These are phyloP conservation scores for Wickerhamiella pararugosa DNA, from an alignment of 1,139 yeast species.

Conservation along the genomic window DNA sequence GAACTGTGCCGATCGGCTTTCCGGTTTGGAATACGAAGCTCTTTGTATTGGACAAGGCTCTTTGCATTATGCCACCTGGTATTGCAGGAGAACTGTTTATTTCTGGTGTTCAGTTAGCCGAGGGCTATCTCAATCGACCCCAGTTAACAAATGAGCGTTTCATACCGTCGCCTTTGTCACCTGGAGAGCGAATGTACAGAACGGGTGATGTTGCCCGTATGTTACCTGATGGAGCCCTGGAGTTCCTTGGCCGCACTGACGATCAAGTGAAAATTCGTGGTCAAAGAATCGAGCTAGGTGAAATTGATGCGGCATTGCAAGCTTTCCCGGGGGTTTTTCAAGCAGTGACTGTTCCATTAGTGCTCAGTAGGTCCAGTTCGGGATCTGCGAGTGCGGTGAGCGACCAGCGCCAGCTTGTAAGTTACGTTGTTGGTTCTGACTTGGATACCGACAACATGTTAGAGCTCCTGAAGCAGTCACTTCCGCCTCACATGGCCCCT, in stretches of 20 bases:
- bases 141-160: constrained; percentile 15
- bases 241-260: constrained; percentile 17
- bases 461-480: too few relatives aligned
- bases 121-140: constrained; percentile 17
- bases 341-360: constrained; percentile 9
- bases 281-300: constrained; percentile 21
- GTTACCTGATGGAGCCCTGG: constrained; percentile 14
- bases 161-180: constrained; percentile 4
- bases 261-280: constrained; percentile 21
- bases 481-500: too few relatives aligned
- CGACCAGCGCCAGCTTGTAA: constrained; percentile 10
- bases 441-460: too few relatives aligned
- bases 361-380: background rate
- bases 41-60: constrained; percentile 6
- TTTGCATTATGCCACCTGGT: constrained; percentile 14
- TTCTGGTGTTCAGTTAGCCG: constrained; percentile 18
- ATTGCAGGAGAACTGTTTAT: constrained; percentile 18
- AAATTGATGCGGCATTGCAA: constrained; percentile 14
- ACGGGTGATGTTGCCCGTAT: constrained; percentile 20
- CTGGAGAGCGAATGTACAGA: constrained; percentile 13
- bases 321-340: constrained; percentile 7
- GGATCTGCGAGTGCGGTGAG: background rate
- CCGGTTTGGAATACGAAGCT: background rate
- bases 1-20: too few relatives aligned
- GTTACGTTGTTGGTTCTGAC: background rate